Conservation (phyloP, 1,284 basidiomycete species). For the Porodaedalea pini region DNA sequence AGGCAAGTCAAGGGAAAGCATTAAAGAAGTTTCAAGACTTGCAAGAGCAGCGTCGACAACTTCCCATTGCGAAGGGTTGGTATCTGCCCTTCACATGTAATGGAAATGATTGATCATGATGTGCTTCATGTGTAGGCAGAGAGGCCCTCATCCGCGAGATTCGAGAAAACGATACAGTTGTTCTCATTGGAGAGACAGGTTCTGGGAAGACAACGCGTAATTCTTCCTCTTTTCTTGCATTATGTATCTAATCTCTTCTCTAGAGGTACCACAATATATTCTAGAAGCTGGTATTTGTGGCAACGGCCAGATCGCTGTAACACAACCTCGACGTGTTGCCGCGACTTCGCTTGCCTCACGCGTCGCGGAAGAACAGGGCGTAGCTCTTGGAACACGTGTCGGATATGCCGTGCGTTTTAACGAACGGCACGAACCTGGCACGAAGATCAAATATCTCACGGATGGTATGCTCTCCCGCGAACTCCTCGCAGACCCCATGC, state of each 20-base stretch:
- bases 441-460: slow-evolving; percentile 92
- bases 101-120: slow-evolving; percentile 6
- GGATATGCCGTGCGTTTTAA: slow-evolving; percentile 98
- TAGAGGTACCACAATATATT: slow-evolving; percentile 89
- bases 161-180: slow-evolving; percentile 78
- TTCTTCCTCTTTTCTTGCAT: slow-evolving; percentile 23
- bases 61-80: slow-evolving; percentile 78
- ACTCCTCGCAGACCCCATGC: slow-evolving; percentile 72
- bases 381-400: slow-evolving; percentile 66
- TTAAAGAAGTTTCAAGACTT: slow-evolving; percentile 30
- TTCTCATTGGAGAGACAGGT: slow-evolving; percentile 94
- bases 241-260: slow-evolving; percentile 21
- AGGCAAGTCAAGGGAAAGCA: slow-evolving; percentile 8
- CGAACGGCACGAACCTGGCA: slow-evolving; percentile 66
- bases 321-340: slow-evolving; percentile 92
- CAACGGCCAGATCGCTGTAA: slow-evolving; percentile 76
- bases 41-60: slow-evolving; percentile 59
- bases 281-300: slow-evolving; percentile 65
- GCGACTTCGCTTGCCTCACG: slow-evolving; percentile 89
- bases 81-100: background rate
- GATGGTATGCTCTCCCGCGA: slow-evolving; percentile 96
- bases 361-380: slow-evolving; percentile 83
- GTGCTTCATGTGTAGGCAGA: slow-evolving; percentile 49
- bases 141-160: slow-evolving; percentile 75
- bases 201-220: slow-evolving; percentile 96